A percentile compares a stretch with the other conserved stretches of the same genome.
Evolutionary conservation across 1,284 basidiomycete genomes (phyloP).

Genomic region (Sparassis latifolia): DNA sequence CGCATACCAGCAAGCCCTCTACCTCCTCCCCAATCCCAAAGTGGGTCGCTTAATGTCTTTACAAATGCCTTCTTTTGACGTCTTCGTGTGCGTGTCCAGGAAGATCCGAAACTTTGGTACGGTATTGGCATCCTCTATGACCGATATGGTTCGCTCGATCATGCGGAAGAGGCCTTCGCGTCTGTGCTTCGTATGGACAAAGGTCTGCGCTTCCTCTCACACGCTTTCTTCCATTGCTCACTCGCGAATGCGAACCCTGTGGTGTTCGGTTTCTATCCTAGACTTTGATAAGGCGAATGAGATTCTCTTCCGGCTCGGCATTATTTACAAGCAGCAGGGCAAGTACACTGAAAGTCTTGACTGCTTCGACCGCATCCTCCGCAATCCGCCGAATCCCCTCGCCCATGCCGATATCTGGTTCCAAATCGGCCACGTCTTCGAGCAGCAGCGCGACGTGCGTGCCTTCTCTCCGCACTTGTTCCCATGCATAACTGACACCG

Average conservation of each 20-base stretch:
- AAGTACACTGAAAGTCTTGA: slow-evolving; percentile 83
- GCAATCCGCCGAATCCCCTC: slow-evolving; percentile 91
- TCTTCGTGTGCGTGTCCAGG: slow-evolving; percentile 30
- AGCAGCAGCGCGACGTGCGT: slow-evolving; percentile 91
- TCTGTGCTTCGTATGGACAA: slow-evolving; percentile 97
- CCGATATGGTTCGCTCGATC: slow-evolving; percentile 95
- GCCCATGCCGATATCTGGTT: slow-evolving; percentile 99
- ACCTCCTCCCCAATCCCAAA: slow-evolving; percentile 93
- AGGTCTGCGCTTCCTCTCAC: slow-evolving; percentile 40
- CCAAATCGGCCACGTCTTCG: slow-evolving; percentile 98
- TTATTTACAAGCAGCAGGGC: slow-evolving; percentile 98
- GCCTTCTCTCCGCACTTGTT: not conserved
- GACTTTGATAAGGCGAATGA: slow-evolving; percentile 99
- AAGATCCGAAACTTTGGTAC: slow-evolving; percentile 99
- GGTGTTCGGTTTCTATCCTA: slow-evolving; percentile 16
- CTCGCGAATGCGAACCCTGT: not conserved
- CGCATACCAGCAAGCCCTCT: slow-evolving; percentile 97
- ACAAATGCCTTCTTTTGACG: slow-evolving; percentile 4
- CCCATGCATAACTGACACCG: slow-evolving; percentile 2
- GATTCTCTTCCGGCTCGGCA: slow-evolving; percentile 95
- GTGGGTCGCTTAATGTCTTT: slow-evolving; percentile 29
- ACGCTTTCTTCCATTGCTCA: not conserved
- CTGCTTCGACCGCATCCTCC: slow-evolving; percentile 95
- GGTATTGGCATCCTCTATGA: slow-evolving; percentile 99
- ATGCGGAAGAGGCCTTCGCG: slow-evolving; percentile 97